phyloP scores from a whole-genome alignment of 768 basidiomycete species.

The Leccinum longicurvipes region DNA sequence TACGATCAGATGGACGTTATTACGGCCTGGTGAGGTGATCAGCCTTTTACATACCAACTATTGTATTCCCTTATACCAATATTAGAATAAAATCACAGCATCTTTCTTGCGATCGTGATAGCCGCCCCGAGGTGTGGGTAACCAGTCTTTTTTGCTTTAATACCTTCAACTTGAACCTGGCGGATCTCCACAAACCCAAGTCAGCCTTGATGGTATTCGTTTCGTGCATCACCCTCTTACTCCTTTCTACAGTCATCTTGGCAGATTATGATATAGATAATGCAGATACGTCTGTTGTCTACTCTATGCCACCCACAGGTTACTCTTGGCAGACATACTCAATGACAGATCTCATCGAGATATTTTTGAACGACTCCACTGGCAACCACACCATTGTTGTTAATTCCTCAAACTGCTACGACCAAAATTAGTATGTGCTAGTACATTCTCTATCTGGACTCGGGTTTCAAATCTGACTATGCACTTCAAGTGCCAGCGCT shows the following conservation, averaged over 20 bases:
- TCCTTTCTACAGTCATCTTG: slow-evolving; percentile 13
- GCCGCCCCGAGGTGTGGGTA: too few species aligned
- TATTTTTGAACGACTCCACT: slow-evolving; percentile 1
- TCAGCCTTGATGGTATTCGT: background rate
- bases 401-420: slow-evolving; percentile 19
- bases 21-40: too few species aligned
- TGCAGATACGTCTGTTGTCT: slow-evolving; percentile 18
- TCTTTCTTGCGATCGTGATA: too few species aligned
- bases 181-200: background rate
- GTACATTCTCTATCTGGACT: background rate
- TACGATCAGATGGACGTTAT: too few species aligned
- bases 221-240: slow-evolving; percentile 4
- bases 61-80: too few species aligned
- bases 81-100: too few species aligned
- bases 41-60: too few species aligned
- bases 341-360: background rate
- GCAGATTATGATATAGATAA: slow-evolving; percentile 27
- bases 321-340: slow-evolving; percentile 15
- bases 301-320: slow-evolving; percentile 19
- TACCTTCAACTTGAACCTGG: background rate
- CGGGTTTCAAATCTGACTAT: background rate
- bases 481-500: slow-evolving; percentile 6
- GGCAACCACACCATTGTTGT: slow-evolving; percentile 17
- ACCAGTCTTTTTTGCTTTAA: background rate
- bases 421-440: slow-evolving; percentile 25